Percentiles rank a stretch among this genome's conserved stretches.
These are phyloP conservation scores for Salvia sclarea DNA, from an alignment of 305 asterid genomes.

Conservation along the genomic window DNA sequence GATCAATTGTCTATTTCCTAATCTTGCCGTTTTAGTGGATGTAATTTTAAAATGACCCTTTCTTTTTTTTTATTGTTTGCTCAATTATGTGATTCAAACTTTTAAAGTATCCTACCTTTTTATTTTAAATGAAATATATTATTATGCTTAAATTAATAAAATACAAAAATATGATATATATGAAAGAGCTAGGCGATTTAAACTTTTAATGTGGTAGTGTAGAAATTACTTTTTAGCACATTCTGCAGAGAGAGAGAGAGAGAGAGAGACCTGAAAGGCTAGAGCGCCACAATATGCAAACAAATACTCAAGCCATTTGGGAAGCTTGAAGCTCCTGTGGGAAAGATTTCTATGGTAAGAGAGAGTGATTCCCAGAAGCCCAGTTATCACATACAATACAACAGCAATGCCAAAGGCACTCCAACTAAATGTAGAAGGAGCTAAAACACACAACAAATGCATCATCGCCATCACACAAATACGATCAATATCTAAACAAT, in stretches of 20 bases:
- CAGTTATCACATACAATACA: conserved; percentile 61
- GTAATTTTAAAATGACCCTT: too few species aligned
- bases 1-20: too few species aligned
- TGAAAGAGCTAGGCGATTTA: too few species aligned
- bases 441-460: conserved; percentile 61
- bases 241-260: neutral
- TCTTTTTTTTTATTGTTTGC: too few species aligned
- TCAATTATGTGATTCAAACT: too few species aligned
- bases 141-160: too few species aligned
- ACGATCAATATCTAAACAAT: conserved; percentile 46
- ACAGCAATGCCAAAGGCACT: conserved; percentile 53
- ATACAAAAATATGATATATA: too few species aligned
- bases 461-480: conserved; percentile 49
- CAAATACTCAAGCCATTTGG: conserved; percentile 78
- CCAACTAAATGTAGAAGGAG: conserved; percentile 73
- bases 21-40: too few species aligned
- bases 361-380: conserved; percentile 79
- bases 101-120: too few species aligned
- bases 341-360: conserved; percentile 73
- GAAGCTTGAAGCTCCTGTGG: conserved; percentile 78
- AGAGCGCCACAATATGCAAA: conserved; percentile 87
- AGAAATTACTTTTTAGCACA: too few species aligned
- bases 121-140: too few species aligned
- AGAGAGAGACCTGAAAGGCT: conserved; percentile 67
- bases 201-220: too few species aligned